Evolutionary conservation across 192 early-diverging fungal genomes (phyloP).

Genomic region (Rhizoclosmatium sp.): DNA sequence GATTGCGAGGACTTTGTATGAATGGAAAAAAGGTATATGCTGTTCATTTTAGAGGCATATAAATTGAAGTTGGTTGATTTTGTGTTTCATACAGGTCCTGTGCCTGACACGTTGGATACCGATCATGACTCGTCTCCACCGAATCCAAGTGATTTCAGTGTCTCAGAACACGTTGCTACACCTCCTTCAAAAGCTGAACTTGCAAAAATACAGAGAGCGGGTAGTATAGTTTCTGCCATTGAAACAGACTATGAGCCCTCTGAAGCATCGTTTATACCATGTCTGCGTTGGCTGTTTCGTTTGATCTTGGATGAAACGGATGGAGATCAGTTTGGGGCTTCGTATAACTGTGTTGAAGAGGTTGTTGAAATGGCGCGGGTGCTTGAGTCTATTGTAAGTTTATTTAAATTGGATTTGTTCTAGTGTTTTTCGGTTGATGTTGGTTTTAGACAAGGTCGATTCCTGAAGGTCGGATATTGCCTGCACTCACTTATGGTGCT

Average conservation of each 20-base stretch:
- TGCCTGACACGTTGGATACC: too few relatives aligned
- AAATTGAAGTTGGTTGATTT: too few relatives aligned
- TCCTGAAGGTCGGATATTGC: slow-evolving; percentile 11
- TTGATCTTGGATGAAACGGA: slow-evolving; percentile 13
- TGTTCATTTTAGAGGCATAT: neutral
- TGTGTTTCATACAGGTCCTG: too few relatives aligned
- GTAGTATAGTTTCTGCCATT: neutral
- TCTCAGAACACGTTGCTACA: neutral
- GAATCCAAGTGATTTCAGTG: too few relatives aligned
- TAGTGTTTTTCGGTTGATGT: neutral
- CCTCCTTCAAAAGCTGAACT: neutral
- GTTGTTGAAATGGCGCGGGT: slow-evolving; percentile 3
- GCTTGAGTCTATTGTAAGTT: slow-evolving; percentile 8
- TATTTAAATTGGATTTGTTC: neutral
- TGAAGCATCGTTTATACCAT: slow-evolving; percentile 48
- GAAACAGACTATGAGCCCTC: slow-evolving; percentile 35
- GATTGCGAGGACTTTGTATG: neutral
- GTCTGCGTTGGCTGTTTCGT: slow-evolving; percentile 46
- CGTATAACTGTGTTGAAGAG: neutral
- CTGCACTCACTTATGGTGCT: slow-evolving; percentile 8
- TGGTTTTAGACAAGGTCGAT: slow-evolving; percentile 1
- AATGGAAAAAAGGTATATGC: neutral
- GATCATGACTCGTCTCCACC: too few relatives aligned
- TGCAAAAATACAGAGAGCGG: neutral
- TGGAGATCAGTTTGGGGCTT: slow-evolving; percentile 13